phyloP scores from a whole-genome alignment of 306 rosid genomes.

The Oemleria cerasiformis region DNA sequence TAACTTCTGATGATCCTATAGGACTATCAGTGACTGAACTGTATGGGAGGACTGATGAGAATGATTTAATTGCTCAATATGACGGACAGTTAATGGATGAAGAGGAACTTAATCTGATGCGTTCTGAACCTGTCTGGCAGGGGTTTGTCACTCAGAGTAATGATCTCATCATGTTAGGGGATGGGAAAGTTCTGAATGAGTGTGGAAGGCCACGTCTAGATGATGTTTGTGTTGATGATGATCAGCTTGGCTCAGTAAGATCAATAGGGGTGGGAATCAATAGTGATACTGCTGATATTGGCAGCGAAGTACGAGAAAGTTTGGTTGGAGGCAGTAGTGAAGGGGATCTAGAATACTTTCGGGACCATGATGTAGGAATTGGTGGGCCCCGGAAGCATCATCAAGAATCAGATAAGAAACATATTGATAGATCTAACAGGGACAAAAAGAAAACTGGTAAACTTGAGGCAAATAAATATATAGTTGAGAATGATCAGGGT shows the following conservation, averaged over 20 bases:
- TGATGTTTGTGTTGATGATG: constrained; percentile 74
- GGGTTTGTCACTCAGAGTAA: constrained; percentile 86
- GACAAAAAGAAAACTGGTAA: constrained; percentile 50
- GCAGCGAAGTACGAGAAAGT: constrained; percentile 90
- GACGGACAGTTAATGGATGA: constrained; percentile 91
- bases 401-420: constrained; percentile 47
- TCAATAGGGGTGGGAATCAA: constrained; percentile 97
- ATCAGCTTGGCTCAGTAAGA: constrained; percentile 87
- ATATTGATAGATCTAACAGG: constrained; percentile 42
- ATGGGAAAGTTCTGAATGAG: constrained; percentile 59
- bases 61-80: constrained; percentile 77
- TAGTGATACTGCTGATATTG: constrained; percentile 84
- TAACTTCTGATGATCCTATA: constrained; percentile 61
- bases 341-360: constrained; percentile 74
- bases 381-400: constrained; percentile 51
- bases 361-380: constrained; percentile 56
- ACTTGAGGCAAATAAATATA: constrained; percentile 63
- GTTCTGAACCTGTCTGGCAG: constrained; percentile 89
- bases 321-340: constrained; percentile 80
- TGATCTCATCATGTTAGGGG: constrained; percentile 73
- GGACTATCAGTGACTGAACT: constrained; percentile 67
- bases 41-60: constrained; percentile 58
- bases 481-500: constrained; percentile 47
- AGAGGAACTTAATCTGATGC: constrained; percentile 83
- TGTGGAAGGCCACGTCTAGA: constrained; percentile 56